These are phyloP conservation scores for Blastocystis sp. DNA, from an alignment of 352 stramenopile genomes.

Conservation along the genomic window DNA sequence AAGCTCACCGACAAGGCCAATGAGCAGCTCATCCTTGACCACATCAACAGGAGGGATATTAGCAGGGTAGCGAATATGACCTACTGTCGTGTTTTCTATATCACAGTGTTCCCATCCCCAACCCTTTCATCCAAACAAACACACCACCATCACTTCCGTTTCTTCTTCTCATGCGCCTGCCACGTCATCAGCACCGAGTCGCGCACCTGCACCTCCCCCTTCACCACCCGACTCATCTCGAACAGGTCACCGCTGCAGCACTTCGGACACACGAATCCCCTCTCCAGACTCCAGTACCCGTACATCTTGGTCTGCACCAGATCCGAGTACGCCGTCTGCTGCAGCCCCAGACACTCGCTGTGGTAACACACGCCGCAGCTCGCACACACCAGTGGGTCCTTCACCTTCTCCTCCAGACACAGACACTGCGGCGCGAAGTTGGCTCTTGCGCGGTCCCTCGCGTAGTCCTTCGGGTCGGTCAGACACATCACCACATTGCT, in stretches of 20 bases:
- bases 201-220: slow-evolving; percentile 9
- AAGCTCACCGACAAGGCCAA: background rate
- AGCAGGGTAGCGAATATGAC: too few species aligned
- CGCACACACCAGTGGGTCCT: background rate
- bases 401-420: slow-evolving; percentile 13
- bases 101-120: too few species aligned
- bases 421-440: background rate
- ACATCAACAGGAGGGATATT: too few species aligned
- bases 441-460: background rate
- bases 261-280: slow-evolving; percentile 34
- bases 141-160: background rate
- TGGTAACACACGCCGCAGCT: slow-evolving; percentile 39
- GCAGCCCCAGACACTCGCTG: slow-evolving; percentile 8
- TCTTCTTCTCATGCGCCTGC: background rate
- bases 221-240: background rate
- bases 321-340: slow-evolving; percentile 7
- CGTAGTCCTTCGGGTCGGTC: background rate
- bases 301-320: slow-evolving; percentile 39
- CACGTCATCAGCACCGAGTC: slow-evolving; percentile 10
- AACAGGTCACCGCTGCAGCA: slow-evolving; percentile 43
- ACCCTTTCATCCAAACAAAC: background rate
- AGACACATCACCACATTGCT: background rate
- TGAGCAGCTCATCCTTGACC: too few species aligned
- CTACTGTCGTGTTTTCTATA: too few species aligned
- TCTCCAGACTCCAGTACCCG: slow-evolving; percentile 44